phyloP scores from a whole-genome alignment of 225 moss, liverwort and hornwort species.

The Polytrichum commune region DNA sequence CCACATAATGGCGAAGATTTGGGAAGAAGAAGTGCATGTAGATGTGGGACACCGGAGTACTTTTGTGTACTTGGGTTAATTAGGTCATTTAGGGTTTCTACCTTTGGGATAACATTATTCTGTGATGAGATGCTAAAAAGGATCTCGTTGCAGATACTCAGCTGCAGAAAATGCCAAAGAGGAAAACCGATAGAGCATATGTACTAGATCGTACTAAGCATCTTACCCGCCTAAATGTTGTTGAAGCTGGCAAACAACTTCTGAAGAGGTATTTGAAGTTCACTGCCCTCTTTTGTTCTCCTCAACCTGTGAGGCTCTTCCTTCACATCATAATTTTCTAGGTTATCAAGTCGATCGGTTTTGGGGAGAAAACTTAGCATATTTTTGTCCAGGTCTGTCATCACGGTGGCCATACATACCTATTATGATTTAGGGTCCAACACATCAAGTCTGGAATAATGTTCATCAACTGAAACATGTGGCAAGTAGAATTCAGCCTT shows the following conservation, averaged over 20 bases:
- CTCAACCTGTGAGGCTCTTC: neutral
- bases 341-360: too few relatives aligned
- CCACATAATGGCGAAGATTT: neutral
- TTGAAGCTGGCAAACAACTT: constrained; percentile 76
- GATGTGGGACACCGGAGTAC: too few relatives aligned
- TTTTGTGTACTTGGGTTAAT: neutral
- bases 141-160: constrained; percentile 53
- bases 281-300: neutral
- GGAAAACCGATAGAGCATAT: constrained; percentile 72
- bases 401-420: too few relatives aligned
- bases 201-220: constrained; percentile 75
- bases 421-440: too few relatives aligned
- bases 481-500: too few relatives aligned
- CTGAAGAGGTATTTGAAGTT: constrained; percentile 49
- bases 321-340: too few relatives aligned
- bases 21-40: neutral
- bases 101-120: neutral
- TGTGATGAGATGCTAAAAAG: neutral
- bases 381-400: too few relatives aligned
- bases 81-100: too few relatives aligned
- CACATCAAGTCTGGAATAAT: too few relatives aligned
- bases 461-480: too few relatives aligned
- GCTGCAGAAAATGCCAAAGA: constrained; percentile 90
- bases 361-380: too few relatives aligned
- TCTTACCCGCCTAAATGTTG: constrained; percentile 70